A percentile compares a stretch with the other conserved stretches of the same genome.
phyloP scores from a whole-genome alignment of 1,284 basidiomycete species.

The Papiliotrema flavescens region DNA sequence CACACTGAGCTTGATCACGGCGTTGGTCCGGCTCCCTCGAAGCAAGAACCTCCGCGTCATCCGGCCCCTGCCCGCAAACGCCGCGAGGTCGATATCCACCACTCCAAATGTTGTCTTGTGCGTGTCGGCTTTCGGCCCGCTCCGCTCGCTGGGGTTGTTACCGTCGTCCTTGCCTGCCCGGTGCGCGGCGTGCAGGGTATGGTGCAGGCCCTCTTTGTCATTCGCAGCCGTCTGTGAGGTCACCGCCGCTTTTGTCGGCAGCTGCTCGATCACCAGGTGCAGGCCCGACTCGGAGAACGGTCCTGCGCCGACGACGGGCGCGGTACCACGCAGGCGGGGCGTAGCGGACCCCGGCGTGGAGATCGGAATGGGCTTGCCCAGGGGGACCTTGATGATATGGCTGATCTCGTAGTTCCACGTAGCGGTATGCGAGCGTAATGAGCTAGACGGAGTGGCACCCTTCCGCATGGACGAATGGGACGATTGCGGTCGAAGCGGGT shows the following conservation, averaged over 20 bases:
- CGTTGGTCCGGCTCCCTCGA: conserved; percentile 44
- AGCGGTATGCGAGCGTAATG: conserved; percentile 31
- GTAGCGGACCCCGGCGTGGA: conserved; percentile 1
- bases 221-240: background rate
- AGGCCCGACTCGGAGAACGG: conserved; percentile 37
- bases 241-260: conserved; percentile 7
- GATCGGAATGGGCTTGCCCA: conserved; percentile 25
- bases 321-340: background rate
- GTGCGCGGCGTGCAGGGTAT: conserved; percentile 2
- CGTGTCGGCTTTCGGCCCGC: conserved; percentile 7
- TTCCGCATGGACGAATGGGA: conserved; percentile 16
- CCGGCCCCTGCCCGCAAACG: conserved; percentile 43
- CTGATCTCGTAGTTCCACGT: conserved; percentile 42
- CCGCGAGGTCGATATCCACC: conserved; percentile 47
- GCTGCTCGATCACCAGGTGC: conserved; percentile 32
- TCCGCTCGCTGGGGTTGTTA: conserved; percentile 8
- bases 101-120: conserved; percentile 30
- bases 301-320: conserved; percentile 37
- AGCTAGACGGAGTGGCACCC: conserved; percentile 30
- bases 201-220: conserved; percentile 4
- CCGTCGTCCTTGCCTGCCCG: conserved; percentile 1
- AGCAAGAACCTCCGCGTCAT: conserved; percentile 43
- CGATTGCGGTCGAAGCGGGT: background rate
- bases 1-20: conserved; percentile 45
- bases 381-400: conserved; percentile 35